A percentile compares a stretch with the other conserved stretches of the same genome.
Evolutionary conservation across 2,329 filamentous ascomycete genomes (phyloP).

Genomic region (Stagonosporopsis rhizophila): DNA sequence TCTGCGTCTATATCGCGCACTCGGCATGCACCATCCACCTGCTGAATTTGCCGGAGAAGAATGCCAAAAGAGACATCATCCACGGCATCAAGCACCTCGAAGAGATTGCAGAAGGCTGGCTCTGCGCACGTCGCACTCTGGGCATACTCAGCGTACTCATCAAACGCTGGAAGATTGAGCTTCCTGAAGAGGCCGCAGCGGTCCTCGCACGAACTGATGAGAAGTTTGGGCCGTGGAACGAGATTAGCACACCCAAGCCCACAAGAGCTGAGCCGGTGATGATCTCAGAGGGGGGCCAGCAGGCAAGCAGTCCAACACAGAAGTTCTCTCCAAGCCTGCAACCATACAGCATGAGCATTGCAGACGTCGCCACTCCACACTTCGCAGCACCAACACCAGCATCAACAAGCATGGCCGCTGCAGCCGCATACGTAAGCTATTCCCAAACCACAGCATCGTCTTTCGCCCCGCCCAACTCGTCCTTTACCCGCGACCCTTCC

Average conservation of each 20-base stretch:
- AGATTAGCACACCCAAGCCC: slow-evolving; percentile 38
- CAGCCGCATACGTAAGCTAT: slow-evolving; percentile 19
- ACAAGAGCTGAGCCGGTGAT: slow-evolving; percentile 26
- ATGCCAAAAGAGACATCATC: slow-evolving; percentile 84
- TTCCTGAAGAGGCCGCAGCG: slow-evolving; percentile 81
- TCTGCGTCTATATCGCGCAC: slow-evolving; percentile 94
- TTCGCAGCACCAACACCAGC: neutral
- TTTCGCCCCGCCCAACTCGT: slow-evolving; percentile 29
- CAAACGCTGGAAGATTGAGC: slow-evolving; percentile 85
- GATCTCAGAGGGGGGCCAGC: slow-evolving; percentile 17
- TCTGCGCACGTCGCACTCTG: slow-evolving; percentile 83
- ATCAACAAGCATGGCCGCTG: slow-evolving; percentile 22
- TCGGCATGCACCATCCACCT: slow-evolving; percentile 94
- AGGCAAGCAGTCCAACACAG: slow-evolving; percentile 31
- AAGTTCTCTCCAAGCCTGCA: slow-evolving; percentile 35
- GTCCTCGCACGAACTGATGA: slow-evolving; percentile 80
- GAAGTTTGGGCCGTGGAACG: slow-evolving; percentile 73
- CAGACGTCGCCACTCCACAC: slow-evolving; percentile 33
- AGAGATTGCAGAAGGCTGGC: slow-evolving; percentile 95
- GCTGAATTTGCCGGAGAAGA: slow-evolving; percentile 91
- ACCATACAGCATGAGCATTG: slow-evolving; percentile 41
- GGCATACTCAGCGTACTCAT: slow-evolving; percentile 84
- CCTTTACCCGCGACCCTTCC: slow-evolving; percentile 40
- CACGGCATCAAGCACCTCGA: slow-evolving; percentile 92
- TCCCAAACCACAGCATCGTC: neutral